These are phyloP conservation scores for Coffea humblotiana DNA, from an alignment of 305 asterid species.

Conservation along the genomic window DNA sequence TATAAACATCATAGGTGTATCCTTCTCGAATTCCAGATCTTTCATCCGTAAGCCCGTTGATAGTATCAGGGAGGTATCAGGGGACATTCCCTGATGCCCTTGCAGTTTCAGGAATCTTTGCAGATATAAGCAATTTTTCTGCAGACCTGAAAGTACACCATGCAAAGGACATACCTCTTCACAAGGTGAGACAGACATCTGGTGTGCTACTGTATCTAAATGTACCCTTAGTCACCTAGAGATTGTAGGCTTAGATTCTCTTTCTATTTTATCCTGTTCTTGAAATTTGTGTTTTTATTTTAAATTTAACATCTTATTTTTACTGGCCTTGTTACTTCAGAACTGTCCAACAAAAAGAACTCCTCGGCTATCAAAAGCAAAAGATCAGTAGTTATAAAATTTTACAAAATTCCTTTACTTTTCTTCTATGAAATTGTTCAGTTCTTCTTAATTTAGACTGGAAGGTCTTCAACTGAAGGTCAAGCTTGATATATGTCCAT, in stretches of 20 bases:
- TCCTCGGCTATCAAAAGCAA: neutral
- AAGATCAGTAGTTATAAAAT: neutral
- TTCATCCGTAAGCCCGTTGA: slow-evolving; percentile 74
- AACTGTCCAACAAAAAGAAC: neutral
- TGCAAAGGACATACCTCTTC: slow-evolving; percentile 66
- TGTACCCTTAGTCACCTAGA: neutral
- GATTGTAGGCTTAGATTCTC: neutral
- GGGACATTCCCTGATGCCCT: slow-evolving; percentile 73
- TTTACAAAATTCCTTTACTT: neutral
- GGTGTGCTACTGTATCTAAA: neutral
- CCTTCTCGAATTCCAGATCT: slow-evolving; percentile 81
- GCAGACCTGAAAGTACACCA: slow-evolving; percentile 63
- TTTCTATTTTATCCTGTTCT: slow-evolving; percentile 2
- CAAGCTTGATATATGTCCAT: neutral
- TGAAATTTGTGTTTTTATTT: neutral
- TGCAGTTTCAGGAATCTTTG: slow-evolving; percentile 55
- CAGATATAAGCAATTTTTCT: slow-evolving; percentile 59
- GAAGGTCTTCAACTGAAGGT: neutral
- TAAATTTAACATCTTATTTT: neutral
- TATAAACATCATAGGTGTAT: slow-evolving; percentile 52
- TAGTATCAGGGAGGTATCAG: slow-evolving; percentile 77
- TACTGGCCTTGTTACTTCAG: neutral
- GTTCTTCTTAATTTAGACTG: neutral
- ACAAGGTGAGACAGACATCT: slow-evolving; percentile 51
- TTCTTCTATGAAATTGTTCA: neutral